Evolutionary conservation across 768 basidiomycete genomes (phyloP).

Genomic region (Phallus indusiatus): DNA sequence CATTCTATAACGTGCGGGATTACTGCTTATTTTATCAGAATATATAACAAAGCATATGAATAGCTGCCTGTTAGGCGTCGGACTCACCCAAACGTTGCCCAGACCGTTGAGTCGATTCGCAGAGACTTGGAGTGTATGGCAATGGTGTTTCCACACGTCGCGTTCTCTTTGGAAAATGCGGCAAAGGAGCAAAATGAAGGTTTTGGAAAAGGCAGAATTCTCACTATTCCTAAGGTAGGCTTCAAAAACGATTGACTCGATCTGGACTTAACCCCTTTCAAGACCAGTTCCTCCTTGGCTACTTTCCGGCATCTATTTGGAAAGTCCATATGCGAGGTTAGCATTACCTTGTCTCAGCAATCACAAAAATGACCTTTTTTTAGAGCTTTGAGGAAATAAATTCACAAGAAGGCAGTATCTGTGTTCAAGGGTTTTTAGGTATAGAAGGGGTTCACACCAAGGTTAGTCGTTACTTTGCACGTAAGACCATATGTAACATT

Average conservation of each 20-base stretch:
- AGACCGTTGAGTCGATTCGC: slow-evolving; percentile 58
- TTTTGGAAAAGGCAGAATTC: slow-evolving; percentile 32
- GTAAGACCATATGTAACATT: slow-evolving; percentile 4
- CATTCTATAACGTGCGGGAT: slow-evolving; percentile 73
- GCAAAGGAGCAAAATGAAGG: slow-evolving; percentile 28
- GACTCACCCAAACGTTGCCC: slow-evolving; percentile 50
- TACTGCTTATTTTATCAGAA: slow-evolving; percentile 5
- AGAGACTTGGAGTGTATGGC: slow-evolving; percentile 67
- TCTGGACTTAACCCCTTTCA: slow-evolving; percentile 6
- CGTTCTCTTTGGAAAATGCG: slow-evolving; percentile 58
- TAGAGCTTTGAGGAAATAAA: slow-evolving; percentile 66
- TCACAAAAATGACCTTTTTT: too few relatives aligned
- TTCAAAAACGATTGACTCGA: neutral
- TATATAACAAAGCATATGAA: neutral
- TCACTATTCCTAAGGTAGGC: slow-evolving; percentile 59
- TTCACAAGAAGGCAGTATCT: slow-evolving; percentile 37
- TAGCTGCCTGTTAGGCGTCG: slow-evolving; percentile 76
- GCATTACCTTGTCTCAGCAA: too few relatives aligned
- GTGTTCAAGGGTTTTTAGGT: slow-evolving; percentile 77
- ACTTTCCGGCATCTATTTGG: slow-evolving; percentile 73
- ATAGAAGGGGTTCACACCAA: slow-evolving; percentile 66
- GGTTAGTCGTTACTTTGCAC: slow-evolving; percentile 29
- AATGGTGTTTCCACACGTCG: slow-evolving; percentile 59
- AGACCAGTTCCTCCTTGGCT: slow-evolving; percentile 58
- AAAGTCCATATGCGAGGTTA: slow-evolving; percentile 57